Evolutionary conservation across 2,329 filamentous ascomycete species (phyloP), one percentile per base, ranked within the genome.

Genomic region (Talaromyces amestolkiae): DNA sequence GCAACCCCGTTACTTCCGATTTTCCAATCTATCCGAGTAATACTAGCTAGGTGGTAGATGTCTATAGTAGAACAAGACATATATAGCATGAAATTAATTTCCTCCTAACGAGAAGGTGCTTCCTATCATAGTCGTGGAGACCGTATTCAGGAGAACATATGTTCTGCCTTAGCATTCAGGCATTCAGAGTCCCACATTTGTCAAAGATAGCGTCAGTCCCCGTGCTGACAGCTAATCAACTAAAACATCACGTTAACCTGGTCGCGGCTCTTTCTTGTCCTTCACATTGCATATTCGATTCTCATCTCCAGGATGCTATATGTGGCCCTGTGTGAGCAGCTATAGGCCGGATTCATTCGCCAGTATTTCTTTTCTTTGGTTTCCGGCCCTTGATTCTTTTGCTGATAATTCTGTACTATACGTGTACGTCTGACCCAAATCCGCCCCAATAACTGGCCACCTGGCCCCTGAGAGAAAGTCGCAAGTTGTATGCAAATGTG

Each of bases 331-430:
- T 39, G 17, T 35, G 27, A 58, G 51, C 27, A 45, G 27, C 33
- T 45, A 10, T 59, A 64, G 62, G 33, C 54, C 62, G 62, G 51
- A 51, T 51, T 39, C 24, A 39, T 39, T 43, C 19, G 11, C 60
- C 24, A 19, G 15, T 9, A 33, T 31, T 33, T 43, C 47, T 53
- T 61, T 27, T 61, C 45, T 59, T 63, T 58, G 31, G 53, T 47
- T 31, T 59, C 43, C 49, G 58, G 17, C 17, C 54, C n/a, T 63
- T 15, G 3, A 39, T 39, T 39, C 53, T 22, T 39, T 31, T 56
- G 11, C 33, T 62, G 47, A 56, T 58, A 37, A 45, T 59, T 62
- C 39, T 63, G 60, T 66, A 66, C 66, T 66, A 62, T 68, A 68
- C 58, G 66, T 64, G 66, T 68, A 62, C 58, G 67, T 68, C 56